Evolutionary conservation across 2,329 filamentous ascomycete genomes (phyloP), one percentile per base, ranked within the genome.

Genomic region (Ustilaginoidea virens): DNA sequence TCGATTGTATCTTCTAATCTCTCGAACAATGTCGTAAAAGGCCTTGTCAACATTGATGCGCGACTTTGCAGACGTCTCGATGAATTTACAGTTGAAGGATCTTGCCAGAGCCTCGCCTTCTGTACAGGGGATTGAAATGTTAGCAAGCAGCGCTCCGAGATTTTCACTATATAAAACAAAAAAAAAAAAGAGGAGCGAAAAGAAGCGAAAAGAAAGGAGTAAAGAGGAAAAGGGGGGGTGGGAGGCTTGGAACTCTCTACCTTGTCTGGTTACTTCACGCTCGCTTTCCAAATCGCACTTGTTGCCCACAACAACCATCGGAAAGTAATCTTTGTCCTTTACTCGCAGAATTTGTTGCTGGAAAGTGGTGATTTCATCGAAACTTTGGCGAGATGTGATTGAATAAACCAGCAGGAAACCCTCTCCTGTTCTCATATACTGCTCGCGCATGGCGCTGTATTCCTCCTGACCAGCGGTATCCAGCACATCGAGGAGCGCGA

Each of bases 281-380:
- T 98, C 87, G 44, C 67, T 66, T 49, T 94, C 87, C 54, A 98
- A 63, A 82, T 98, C 90, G 61, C 87, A 94, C 69, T 98, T 98
- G 73, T 98, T 98, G 45, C 85, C 90, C 23, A 96, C 90, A 25
- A 98, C 81, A 33, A 96, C 93, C 66, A 98, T 96, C 44, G 90
- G 90, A 66, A 98, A 98, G 57, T 94, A 93, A 61, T 98, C 90
- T 73, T 93, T 96, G 65, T 96, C 90, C 70, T 98, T 98, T 47
- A 98, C 90, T 44, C 90, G 68, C 44, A 98, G 67, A 52, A 98
- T 98, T 60, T 98, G 90, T 66, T 96, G 86, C 60, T 96, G 86
- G 61, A 96, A 96, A 27, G 85, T 93, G 60, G 85, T 80, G 56
- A 98, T 96, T 63, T 98, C 90, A 54, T 98, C 87, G 49, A 94